Evolutionary conservation across 495 filamentous ascomycete genomes (phyloP).

Genomic region (Gamarada debralockiae): DNA sequence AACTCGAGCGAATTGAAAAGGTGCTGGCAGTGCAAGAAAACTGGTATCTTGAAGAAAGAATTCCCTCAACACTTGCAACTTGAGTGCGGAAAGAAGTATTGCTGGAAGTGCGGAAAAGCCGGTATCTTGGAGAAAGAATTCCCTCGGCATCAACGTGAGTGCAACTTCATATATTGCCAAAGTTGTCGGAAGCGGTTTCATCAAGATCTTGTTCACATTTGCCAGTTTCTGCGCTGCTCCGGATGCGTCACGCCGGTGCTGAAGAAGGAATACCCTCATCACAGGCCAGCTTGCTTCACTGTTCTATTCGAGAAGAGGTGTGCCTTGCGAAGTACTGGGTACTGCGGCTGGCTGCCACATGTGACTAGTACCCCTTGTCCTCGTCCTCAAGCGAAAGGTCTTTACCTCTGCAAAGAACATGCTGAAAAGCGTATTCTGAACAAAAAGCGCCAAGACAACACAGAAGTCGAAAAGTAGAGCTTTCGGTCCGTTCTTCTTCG

Average conservation of each 20-base stretch:
- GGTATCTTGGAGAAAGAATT: conserved; percentile 4
- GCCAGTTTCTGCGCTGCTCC: conserved; percentile 3
- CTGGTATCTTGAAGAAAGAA: no score
- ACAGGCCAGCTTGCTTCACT: conserved; percentile 1
- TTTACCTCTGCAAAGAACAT: conserved; percentile 3
- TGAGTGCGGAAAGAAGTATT: background rate
- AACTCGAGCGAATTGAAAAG: no score
- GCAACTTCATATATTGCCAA: conserved; percentile 1
- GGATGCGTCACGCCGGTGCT: background rate
- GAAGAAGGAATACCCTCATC: conserved; percentile 4
- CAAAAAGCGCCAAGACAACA: conserved; percentile 10
- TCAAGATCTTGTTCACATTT: conserved; percentile 1
- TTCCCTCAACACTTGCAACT: conserved; percentile 2
- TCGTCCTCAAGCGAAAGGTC: conserved; percentile 6
- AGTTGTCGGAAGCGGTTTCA: background rate
- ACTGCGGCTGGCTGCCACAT: conserved; percentile 9
- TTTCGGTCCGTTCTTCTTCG: conserved; percentile 8
- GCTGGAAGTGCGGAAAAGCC: background rate
- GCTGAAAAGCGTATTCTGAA: conserved; percentile 12
- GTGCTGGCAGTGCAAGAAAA: no score
- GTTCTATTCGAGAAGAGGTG: conserved; percentile 3
- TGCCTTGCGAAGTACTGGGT: conserved; percentile 3
- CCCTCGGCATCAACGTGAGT: conserved; percentile 2
- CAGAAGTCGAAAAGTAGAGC: conserved; percentile 10
- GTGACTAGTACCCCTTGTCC: conserved; percentile 8